A percentile compares a stretch with the other conserved stretches of the same genome.
These are phyloP conservation scores for Stachybotrys echinatus DNA, from an alignment of 2,329 filamentous ascomycete genomes.

Conservation along the genomic window DNA sequence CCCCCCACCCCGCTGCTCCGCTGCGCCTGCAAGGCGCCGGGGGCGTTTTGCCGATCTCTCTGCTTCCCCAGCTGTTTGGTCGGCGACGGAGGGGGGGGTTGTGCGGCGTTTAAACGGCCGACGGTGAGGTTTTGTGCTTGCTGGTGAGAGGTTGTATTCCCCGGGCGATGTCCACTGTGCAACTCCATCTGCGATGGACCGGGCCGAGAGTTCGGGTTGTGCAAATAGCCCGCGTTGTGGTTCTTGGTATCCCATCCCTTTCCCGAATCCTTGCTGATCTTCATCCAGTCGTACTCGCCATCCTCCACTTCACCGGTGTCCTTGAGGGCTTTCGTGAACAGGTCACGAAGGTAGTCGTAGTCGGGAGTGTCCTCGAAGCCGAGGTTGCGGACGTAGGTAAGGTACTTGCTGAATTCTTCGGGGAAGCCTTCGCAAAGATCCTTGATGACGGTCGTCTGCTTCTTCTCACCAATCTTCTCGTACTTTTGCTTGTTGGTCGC, in stretches of 20 bases:
- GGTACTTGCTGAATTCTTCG: conserved; percentile 95
- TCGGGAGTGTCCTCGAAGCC: conserved; percentile 98
- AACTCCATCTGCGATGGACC: conserved; percentile 82
- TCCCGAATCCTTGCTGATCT: conserved; percentile 75
- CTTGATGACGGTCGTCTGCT: conserved; percentile 95
- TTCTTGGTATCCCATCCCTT: conserved; percentile 85
- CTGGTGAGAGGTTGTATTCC: conserved; percentile 59
- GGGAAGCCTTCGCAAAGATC: conserved; percentile 95
- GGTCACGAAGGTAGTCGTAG: conserved; percentile 94
- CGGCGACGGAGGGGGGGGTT: conserved; percentile 82
- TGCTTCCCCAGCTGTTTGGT: conserved; percentile 76
- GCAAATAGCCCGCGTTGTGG: conserved; percentile 55
- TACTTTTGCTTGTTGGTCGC: conserved; percentile 93
- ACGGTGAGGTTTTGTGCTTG: conserved; percentile 64
- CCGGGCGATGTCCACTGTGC: conserved; percentile 65
- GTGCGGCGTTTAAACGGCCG: conserved; percentile 89
- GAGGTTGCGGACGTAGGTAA: conserved; percentile 94
- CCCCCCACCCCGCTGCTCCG: conserved; percentile 70
- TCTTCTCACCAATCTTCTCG: conserved; percentile 99
- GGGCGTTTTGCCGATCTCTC: conserved; percentile 70
- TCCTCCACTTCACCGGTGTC: conserved; percentile 92
- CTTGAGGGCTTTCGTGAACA: conserved; percentile 95
- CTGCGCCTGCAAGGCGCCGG: conserved; percentile 68
- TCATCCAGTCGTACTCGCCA: conserved; percentile 99
- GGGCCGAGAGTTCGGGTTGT: conserved; percentile 71